Percentiles rank a stretch among this genome's conserved stretches.
These are phyloP conservation scores for Microdochium bolleyi DNA, from an alignment of 2,329 filamentous ascomycete genomes.

Conservation along the genomic window DNA sequence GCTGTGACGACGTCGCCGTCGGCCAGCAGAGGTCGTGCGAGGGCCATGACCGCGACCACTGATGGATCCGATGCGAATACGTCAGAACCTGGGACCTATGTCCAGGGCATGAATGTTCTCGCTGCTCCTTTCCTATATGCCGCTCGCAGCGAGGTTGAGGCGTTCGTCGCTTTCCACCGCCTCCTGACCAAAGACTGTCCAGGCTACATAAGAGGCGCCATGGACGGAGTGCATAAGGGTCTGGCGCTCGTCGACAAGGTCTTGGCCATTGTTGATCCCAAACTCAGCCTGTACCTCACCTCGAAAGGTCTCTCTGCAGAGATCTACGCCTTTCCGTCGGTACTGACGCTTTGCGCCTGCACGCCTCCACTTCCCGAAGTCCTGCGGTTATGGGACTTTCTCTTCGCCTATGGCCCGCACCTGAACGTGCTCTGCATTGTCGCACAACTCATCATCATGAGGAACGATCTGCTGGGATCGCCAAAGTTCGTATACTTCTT, in stretches of 20 bases:
- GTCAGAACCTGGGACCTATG: constrained; percentile 74
- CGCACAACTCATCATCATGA: constrained; percentile 83
- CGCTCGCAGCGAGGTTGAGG: constrained; percentile 88
- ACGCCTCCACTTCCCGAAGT: constrained; percentile 94
- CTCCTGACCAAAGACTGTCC: constrained; percentile 85
- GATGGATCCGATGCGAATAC: constrained; percentile 55
- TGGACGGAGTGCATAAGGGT: constrained; percentile 94
- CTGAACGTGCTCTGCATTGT: constrained; percentile 95
- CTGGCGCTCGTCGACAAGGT: constrained; percentile 88
- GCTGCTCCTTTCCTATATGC: constrained; percentile 94
- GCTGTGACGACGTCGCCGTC: constrained; percentile 31
- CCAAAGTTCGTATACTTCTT: constrained; percentile 54
- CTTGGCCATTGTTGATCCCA: constrained; percentile 82
- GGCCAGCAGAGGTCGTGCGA: constrained; percentile 38
- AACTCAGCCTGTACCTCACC: constrained; percentile 75
- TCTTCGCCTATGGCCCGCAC: constrained; percentile 93
- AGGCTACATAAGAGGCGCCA: constrained; percentile 87
- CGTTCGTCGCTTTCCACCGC: constrained; percentile 82
- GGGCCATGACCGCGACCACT: constrained; percentile 52
- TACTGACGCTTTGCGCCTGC: constrained; percentile 89
- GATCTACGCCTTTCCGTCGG: constrained; percentile 93
- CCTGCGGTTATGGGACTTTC: constrained; percentile 87
- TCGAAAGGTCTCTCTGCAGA: constrained; percentile 84
- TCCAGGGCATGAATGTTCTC: constrained; percentile 98
- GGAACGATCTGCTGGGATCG: constrained; percentile 75